phyloP scores from a whole-genome alignment of 305 asterid genomes.

The Fraxinus baroniana region DNA sequence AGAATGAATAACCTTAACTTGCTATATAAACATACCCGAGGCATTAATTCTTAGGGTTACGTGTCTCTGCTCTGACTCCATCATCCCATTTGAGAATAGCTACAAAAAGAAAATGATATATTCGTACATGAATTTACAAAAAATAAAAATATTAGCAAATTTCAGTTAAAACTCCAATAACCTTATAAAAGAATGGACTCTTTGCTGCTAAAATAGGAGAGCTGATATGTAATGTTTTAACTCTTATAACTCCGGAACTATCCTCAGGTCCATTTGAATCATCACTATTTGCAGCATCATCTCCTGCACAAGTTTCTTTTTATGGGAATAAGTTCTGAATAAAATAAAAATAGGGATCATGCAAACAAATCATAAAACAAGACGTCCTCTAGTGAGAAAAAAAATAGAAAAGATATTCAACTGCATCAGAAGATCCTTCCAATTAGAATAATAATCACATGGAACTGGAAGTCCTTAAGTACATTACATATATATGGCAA shows the following conservation, averaged over 20 bases:
- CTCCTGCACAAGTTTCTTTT: slow-evolving; percentile 39
- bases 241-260: slow-evolving; percentile 53
- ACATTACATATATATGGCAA: background rate
- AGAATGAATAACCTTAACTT: background rate
- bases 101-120: slow-evolving; percentile 30
- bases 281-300: slow-evolving; percentile 76
- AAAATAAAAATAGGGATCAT: background rate
- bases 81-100: slow-evolving; percentile 98
- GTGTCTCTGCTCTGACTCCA: slow-evolving; percentile 93
- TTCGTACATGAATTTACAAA: slow-evolving; percentile 16
- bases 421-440: background rate
- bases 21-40: slow-evolving; percentile 57
- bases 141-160: background rate
- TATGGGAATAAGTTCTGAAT: background rate
- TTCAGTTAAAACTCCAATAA: slow-evolving; percentile 25
- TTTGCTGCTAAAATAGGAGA: slow-evolving; percentile 90
- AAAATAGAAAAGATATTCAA: background rate
- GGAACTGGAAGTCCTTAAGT: background rate
- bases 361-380: background rate
- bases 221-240: slow-evolving; percentile 80
- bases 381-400: background rate
- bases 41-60: slow-evolving; percentile 82
- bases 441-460: background rate
- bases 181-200: slow-evolving; percentile 96
- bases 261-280: slow-evolving; percentile 67